phyloP scores from a whole-genome alignment of 2,329 filamentous ascomycete genomes.

The Byssoonygena ceratinophila region DNA sequence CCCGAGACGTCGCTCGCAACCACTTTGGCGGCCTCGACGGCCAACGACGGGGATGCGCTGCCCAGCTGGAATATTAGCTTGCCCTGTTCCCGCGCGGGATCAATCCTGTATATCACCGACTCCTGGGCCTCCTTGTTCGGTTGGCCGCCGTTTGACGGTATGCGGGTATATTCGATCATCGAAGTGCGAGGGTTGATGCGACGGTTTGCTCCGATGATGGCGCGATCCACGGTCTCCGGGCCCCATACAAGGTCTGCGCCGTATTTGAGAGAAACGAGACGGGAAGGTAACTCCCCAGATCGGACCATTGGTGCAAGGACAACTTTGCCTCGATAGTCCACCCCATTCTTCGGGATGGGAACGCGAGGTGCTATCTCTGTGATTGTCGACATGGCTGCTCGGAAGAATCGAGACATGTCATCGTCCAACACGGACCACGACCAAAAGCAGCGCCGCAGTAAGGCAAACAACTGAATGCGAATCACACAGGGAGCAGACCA shows the following conservation, averaged over 20 bases:
- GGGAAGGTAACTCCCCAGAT: conserved; percentile 87
- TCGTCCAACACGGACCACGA: conserved; percentile 14
- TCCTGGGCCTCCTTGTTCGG: conserved; percentile 36
- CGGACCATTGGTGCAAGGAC: conserved; percentile 97
- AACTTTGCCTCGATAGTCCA: conserved; percentile 87
- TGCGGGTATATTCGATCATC: conserved; percentile 74
- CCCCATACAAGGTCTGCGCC: conserved; percentile 97
- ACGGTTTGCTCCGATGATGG: conserved; percentile 77
- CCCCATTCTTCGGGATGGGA: conserved; percentile 74
- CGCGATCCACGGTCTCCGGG: conserved; percentile 85
- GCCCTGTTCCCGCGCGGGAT: conserved; percentile 63
- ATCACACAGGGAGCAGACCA: not conserved
- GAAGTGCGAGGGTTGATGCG: conserved; percentile 63
- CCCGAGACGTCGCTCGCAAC: conserved; percentile 81
- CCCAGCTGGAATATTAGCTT: conserved; percentile 86
- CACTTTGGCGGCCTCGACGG: conserved; percentile 71
- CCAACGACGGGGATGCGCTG: conserved; percentile 68
- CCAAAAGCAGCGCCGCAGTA: not conserved
- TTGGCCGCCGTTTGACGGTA: conserved; percentile 56
- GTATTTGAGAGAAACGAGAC: conserved; percentile 81
- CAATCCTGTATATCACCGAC: conserved; percentile 72
- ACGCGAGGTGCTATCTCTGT: conserved; percentile 47
- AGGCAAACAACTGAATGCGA: not conserved
- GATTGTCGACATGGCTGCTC: conserved; percentile 46
- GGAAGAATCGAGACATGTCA: conserved; percentile 36